A percentile compares a stretch with the other conserved stretches of the same genome.
Evolutionary conservation across 306 rosid genomes (phyloP).

Genomic region (Cucumis melo): DNA sequence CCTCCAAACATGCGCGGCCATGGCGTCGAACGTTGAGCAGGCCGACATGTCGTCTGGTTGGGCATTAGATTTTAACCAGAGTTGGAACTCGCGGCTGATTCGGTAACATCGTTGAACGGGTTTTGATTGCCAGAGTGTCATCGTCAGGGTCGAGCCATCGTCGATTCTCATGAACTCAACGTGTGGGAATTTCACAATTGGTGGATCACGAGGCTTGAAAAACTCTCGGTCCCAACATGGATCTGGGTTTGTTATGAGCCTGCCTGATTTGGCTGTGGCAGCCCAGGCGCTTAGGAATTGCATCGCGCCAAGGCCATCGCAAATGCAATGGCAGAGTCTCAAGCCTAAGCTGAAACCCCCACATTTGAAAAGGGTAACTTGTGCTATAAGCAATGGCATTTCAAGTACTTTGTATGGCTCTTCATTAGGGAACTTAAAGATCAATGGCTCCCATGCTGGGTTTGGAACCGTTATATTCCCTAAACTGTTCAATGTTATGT

Average conservation of each 20-base stretch:
- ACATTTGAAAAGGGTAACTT: constrained; percentile 52
- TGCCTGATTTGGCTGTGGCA: constrained; percentile 47
- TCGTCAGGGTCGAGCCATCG: constrained; percentile 57
- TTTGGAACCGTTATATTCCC: constrained; percentile 70
- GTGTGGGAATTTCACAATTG: constrained; percentile 49
- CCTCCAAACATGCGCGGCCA: constrained; percentile 84
- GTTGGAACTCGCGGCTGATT: constrained; percentile 56
- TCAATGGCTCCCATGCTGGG: constrained; percentile 80
- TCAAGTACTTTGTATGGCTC: constrained; percentile 75
- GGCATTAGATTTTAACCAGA: constrained; percentile 31
- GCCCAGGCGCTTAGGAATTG: constrained; percentile 81
- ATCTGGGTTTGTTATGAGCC: constrained; percentile 27
- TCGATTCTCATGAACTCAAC: constrained; percentile 69
- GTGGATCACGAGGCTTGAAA: constrained; percentile 53
- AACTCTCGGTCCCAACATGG: constrained; percentile 73
- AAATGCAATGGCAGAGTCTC: constrained; percentile 85
- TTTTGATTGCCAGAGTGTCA: constrained; percentile 45
- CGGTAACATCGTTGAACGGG: constrained; percentile 64
- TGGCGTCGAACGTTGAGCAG: constrained; percentile 73
- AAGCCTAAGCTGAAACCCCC: constrained; percentile 91
- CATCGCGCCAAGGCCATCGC: constrained; percentile 95
- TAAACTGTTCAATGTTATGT: constrained; percentile 29
- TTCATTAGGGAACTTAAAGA: constrained; percentile 61
- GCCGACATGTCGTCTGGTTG: constrained; percentile 22
- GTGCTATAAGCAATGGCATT: constrained; percentile 86